These are phyloP conservation scores for Sporothrix protearum DNA, from an alignment of 2,329 filamentous ascomycete genomes.

Conservation along the genomic window DNA sequence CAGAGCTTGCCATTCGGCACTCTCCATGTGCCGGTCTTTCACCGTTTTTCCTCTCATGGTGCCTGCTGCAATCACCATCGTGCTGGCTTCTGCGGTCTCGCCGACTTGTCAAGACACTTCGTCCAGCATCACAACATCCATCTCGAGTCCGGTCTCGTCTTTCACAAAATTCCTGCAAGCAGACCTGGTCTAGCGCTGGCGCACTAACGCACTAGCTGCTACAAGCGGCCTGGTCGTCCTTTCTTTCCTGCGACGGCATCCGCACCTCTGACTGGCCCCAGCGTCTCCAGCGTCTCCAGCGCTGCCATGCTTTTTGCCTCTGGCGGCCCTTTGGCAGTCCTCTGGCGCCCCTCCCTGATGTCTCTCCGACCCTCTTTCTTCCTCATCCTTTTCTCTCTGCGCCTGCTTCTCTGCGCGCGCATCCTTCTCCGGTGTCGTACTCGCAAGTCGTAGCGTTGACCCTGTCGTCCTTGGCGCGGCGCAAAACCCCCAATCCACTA, in stretches of 20 bases:
- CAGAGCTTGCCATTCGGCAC: neutral
- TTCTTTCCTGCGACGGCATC: conserved; percentile 14
- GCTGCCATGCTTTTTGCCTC: conserved; percentile 13
- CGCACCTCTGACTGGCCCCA: conserved; percentile 11
- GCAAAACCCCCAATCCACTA: neutral
- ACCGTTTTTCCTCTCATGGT: no score
- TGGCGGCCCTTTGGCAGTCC: neutral
- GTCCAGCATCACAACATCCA: neutral
- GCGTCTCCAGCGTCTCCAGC: neutral
- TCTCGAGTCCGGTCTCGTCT: neutral
- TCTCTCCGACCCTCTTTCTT: no score
- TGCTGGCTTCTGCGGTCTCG: neutral
- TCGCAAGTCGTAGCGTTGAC: neutral
- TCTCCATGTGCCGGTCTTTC: no score
- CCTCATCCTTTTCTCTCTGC: neutral
- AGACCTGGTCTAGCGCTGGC: neutral
- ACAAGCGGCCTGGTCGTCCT: conserved; percentile 15
- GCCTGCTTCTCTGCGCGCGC: neutral
- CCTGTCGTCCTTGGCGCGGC: neutral
- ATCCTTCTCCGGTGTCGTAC: neutral
- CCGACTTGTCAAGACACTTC: neutral
- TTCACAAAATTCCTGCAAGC: neutral
- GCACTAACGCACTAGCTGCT: conserved; percentile 22
- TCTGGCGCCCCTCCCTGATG: no score
- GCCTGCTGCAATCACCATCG: neutral